These are phyloP conservation scores for Solanum lycopersicoides DNA, from an alignment of 257 asterid species.

Conservation along the genomic window DNA sequence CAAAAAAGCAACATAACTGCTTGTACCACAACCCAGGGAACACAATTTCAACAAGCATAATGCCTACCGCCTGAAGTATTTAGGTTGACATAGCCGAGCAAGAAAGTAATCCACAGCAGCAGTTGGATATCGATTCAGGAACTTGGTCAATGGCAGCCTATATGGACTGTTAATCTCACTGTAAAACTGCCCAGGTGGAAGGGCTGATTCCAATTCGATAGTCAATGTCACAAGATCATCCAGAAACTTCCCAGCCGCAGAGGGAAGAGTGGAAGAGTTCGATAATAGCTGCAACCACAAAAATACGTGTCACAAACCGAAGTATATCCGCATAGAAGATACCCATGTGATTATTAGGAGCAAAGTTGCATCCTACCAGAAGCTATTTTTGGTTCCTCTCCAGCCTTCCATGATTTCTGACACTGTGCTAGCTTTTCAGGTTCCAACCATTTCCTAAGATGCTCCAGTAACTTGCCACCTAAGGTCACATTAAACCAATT, in stretches of 20 bases:
- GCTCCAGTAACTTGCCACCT: slow-evolving; percentile 98
- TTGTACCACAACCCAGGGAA: not conserved
- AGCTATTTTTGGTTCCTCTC: slow-evolving; percentile 99
- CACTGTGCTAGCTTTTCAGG: slow-evolving; percentile 93
- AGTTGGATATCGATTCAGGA: slow-evolving; percentile 86
- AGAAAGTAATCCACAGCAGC: slow-evolving; percentile 95
- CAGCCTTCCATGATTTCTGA: slow-evolving; percentile 99
- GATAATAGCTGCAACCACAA: slow-evolving; percentile 71
- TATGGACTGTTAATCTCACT: slow-evolving; percentile 99
- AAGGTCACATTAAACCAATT: slow-evolving; percentile 98
- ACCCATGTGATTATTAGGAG: not conserved
- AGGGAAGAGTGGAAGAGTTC: slow-evolving; percentile 98
- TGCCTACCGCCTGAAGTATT: slow-evolving; percentile 84
- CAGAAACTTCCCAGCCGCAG: slow-evolving; percentile 97
- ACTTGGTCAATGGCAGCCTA: slow-evolving; percentile 93
- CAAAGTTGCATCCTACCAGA: slow-evolving; percentile 52
- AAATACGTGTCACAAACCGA: not conserved
- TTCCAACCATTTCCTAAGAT: slow-evolving; percentile 98
- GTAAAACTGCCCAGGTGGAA: slow-evolving; percentile 92
- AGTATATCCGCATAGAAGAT: not conserved
- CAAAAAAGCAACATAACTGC: slow-evolving; percentile 1
- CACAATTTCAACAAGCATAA: not conserved
- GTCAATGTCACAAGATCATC: slow-evolving; percentile 97
- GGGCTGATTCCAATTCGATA: slow-evolving; percentile 92
- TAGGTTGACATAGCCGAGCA: slow-evolving; percentile 69